Evolutionary conservation across 192 early-diverging fungal genomes (phyloP), one percentile per base, ranked within the genome.

Genomic region (Coemansia sp.): DNA sequence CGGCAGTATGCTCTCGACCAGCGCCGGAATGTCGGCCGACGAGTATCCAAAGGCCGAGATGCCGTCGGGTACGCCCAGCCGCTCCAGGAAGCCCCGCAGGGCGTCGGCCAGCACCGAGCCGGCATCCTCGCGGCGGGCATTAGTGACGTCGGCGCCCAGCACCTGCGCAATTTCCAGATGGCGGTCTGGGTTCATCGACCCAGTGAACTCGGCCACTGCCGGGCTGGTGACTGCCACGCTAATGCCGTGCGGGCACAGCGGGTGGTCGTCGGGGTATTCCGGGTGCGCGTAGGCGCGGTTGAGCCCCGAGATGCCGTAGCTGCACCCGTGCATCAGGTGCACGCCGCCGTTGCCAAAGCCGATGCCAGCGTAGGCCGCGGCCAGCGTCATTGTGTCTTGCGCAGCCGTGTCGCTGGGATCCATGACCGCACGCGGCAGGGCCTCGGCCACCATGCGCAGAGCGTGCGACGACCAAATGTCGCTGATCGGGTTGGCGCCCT

Each of bases 221-320:
- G 92, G 92, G n/a, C 86, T 82, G n/a, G 90, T 89, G 29, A 94
- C 78, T 8, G 92, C 92, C 8, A 94, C 92, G 44, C 88, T 90
- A 54, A 94, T 89, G 30, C 89, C 87, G 75, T 82, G 64, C 60
- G 84, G 79, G 31, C 91, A 84, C 47, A 91, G 84, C 46, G 80
- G 75, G 62, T 90, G 87, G 62, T 85, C 86, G 5, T 84, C 73
- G 32, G 81, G 63, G 67, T 94, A 94, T 20, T 89, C 87, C 15
- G 83, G 84, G 46, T 94, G 92, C 66, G 78, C 70, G 78, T 94
- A 94, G 8, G 55, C 75, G 61, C 83, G 85, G 82, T 90, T 90
- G 32, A 91, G 70, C 27, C 92, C 92, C 31, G 86, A 85, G 51
- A 94, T 94, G 20, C 90, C 89, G 52, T 92, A 92, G 68, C 78